phyloP scores from a whole-genome alignment of 2,329 filamentous ascomycete species.

The Dothideomycetes sp. region DNA sequence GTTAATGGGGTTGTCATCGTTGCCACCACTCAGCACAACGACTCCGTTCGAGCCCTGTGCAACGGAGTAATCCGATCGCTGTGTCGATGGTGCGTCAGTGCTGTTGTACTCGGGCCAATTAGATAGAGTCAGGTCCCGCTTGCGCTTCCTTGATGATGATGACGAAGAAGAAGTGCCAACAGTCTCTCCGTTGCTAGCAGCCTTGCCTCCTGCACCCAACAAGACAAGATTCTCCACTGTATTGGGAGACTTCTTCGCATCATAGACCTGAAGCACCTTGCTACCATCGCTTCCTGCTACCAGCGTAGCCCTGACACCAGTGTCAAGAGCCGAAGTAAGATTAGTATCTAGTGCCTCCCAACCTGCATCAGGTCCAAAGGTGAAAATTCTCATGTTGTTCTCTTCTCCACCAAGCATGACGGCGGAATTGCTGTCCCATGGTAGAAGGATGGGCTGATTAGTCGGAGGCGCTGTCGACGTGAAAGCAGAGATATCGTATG shows the following conservation, averaged over 20 bases:
- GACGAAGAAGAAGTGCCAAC: slow-evolving; percentile 23
- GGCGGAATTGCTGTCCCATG: slow-evolving; percentile 60
- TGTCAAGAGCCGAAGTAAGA: slow-evolving; percentile 37
- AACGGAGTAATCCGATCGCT: slow-evolving; percentile 59
- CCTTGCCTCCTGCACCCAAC: slow-evolving; percentile 45
- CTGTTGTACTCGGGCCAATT: slow-evolving; percentile 73
- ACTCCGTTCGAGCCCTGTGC: slow-evolving; percentile 55
- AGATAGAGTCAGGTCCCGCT: slow-evolving; percentile 44
- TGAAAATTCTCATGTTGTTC: slow-evolving; percentile 57
- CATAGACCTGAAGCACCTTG: slow-evolving; percentile 68
- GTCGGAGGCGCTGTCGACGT: slow-evolving; percentile 51
- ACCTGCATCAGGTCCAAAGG: slow-evolving; percentile 52
- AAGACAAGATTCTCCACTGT: slow-evolving; percentile 60
- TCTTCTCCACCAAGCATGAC: slow-evolving; percentile 64
- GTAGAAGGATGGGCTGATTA: slow-evolving; percentile 58
- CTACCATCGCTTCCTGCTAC: slow-evolving; percentile 65
- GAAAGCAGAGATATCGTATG: slow-evolving; percentile 52
- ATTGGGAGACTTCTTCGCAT: slow-evolving; percentile 65
- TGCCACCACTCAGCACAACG: slow-evolving; percentile 71
- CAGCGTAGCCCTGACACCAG: slow-evolving; percentile 40
- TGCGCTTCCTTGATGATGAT: slow-evolving; percentile 26
- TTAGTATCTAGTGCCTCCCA: slow-evolving; percentile 60
- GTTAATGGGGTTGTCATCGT: slow-evolving; percentile 52
- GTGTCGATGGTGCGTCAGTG: slow-evolving; percentile 55
- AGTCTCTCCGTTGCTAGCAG: slow-evolving; percentile 37